Evolutionary conservation across 306 rosid genomes (phyloP), one percentile per base, ranked within the genome.

Genomic region (Pterocarpus macrocarpus): DNA sequence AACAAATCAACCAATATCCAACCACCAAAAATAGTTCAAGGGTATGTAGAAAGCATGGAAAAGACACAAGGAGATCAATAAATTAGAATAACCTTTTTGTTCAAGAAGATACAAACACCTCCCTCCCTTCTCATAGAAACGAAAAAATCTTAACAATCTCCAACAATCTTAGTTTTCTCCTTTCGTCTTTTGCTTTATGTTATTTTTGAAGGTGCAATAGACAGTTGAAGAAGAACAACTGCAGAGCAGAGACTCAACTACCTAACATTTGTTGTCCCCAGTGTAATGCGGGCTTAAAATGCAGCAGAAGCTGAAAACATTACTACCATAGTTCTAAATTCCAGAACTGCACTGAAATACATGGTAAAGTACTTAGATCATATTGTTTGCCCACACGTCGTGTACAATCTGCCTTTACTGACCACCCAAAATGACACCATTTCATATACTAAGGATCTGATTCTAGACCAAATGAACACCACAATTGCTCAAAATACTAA

Each of bases 241-340:
- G 35, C 63, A 50, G 5, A 50, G 32, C 9, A 50, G 11, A 4
- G 49, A 43, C 49, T 6, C 49, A 43, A 2, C 8, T 71, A 62
- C 75, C 75, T 35, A 55, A 72, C 52, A 72, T 71, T 4, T 52
- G 64, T 39, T 52, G 28, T 56, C 55, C 55, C 67, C 45, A 59
- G 30, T 13, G 44, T 33, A 62, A 62, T 62, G 4, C 1, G 68
- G 53, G 35, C 28, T 41, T 66, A 22, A 15, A 4, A 64, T 41
- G 5, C 28, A 38, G 1, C n/a, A 65, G 71, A 16, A 39, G 52
- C 52, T 38, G 32, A 65, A n/a, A 3, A 39, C n/a, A 38, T 10
- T 39, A 65, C 33, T 38, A 30, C 33, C 7, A 8, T 3, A 65
- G 49, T n/a, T 39, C 52, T 16, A 33, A 52, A 38, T n/a, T 65